phyloP scores from a whole-genome alignment of 2,329 filamentous ascomycete genomes.

The Catunica adiposa region DNA sequence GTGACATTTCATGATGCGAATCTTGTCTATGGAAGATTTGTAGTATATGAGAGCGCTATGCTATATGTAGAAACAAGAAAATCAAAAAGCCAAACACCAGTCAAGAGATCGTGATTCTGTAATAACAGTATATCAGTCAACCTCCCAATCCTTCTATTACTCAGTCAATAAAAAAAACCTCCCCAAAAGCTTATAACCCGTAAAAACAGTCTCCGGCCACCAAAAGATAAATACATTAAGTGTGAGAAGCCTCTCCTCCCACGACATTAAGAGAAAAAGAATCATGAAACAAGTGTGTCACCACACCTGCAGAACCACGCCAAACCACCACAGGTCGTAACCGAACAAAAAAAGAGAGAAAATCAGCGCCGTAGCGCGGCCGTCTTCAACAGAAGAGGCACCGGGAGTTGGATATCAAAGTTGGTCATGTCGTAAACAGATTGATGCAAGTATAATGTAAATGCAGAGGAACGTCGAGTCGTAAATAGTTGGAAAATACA shows the following conservation, averaged over 20 bases:
- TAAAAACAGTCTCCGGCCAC: too few relatives aligned
- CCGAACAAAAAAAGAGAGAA: neutral
- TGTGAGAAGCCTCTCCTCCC: neutral
- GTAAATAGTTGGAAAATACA: constrained; percentile 8
- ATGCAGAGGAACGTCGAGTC: constrained; percentile 6
- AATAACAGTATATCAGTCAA: too few relatives aligned
- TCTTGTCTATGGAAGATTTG: too few relatives aligned
- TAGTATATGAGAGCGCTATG: too few relatives aligned
- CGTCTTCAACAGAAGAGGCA: neutral
- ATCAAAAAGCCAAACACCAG: too few relatives aligned
- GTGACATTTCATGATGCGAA: too few relatives aligned
- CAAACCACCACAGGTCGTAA: neutral
- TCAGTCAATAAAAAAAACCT: too few relatives aligned
- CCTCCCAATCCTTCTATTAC: too few relatives aligned
- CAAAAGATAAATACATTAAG: neutral
- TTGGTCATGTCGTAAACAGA: neutral
- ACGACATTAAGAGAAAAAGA: neutral
- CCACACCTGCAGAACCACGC: neutral
- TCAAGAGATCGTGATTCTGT: too few relatives aligned
- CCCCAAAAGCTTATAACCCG: too few relatives aligned
- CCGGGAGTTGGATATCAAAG: constrained; percentile 1
- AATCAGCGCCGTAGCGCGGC: neutral
- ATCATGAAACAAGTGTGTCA: neutral
- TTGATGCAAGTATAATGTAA: neutral
- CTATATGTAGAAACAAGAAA: too few relatives aligned